These are phyloP conservation scores for Solanum neorickii DNA, from an alignment of 257 asterid species.

Conservation along the genomic window DNA sequence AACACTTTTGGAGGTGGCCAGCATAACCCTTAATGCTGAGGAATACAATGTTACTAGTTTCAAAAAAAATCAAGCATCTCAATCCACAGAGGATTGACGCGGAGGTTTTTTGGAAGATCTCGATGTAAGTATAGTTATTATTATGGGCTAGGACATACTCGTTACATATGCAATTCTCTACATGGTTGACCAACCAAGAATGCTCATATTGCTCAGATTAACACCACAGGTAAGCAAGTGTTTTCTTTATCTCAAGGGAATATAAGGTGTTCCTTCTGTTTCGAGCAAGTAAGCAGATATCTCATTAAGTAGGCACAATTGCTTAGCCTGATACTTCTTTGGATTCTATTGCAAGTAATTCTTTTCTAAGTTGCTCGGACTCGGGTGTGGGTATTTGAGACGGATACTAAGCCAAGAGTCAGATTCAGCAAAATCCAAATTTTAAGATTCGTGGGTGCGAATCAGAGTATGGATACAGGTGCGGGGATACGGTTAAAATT, in stretches of 20 bases:
- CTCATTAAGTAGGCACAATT: not conserved
- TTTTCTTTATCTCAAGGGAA: not conserved
- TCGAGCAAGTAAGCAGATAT: not conserved
- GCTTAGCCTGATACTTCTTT: not conserved
- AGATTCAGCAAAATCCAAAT: too few species aligned
- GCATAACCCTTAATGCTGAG: too few species aligned
- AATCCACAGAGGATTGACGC: not conserved
- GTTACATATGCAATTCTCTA: not conserved
- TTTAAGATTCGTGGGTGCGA: too few species aligned
- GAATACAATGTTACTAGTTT: too few species aligned
- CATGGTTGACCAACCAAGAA: not conserved
- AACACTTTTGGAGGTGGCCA: too few species aligned
- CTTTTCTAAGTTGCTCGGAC: not conserved
- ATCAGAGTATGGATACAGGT: too few species aligned
- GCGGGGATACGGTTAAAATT: too few species aligned
- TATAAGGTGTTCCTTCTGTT: not conserved
- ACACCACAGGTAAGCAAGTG: not conserved
- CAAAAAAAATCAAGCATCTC: not conserved
- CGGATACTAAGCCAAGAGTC: too few species aligned
- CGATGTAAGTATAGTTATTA: not conserved
- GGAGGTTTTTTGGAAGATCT: not conserved
- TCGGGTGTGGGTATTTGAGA: too few species aligned
- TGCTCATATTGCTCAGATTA: not conserved
- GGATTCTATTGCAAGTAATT: not conserved
- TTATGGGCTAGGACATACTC: not conserved